These are phyloP conservation scores for Fusarium sp. DNA, from an alignment of 2,329 filamentous ascomycete species.

Conservation along the genomic window DNA sequence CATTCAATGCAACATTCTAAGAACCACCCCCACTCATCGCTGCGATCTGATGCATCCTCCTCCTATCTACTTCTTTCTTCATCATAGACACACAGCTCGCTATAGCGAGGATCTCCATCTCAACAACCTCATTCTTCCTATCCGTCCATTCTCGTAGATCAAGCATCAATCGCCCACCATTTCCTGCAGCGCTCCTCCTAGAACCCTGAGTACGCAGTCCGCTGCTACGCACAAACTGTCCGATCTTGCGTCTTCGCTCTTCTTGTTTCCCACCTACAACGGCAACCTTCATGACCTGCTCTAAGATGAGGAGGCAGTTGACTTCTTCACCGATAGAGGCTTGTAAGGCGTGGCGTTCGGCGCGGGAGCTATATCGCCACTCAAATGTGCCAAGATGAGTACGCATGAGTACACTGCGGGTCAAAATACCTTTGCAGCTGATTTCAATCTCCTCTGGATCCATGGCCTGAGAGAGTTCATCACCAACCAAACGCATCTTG, in stretches of 20 bases:
- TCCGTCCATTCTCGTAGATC: conserved; percentile 57
- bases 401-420: conserved; percentile 61
- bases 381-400: conserved; percentile 65
- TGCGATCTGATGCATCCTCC: conserved; percentile 65
- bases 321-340: conserved; percentile 46
- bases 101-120: conserved; percentile 66
- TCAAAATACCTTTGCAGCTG: conserved; percentile 57
- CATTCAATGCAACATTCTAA: not conserved
- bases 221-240: conserved; percentile 59
- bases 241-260: conserved; percentile 54
- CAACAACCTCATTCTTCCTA: conserved; percentile 51
- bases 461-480: not conserved
- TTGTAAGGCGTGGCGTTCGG: conserved; percentile 59
- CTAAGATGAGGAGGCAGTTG: conserved; percentile 65
- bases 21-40: conserved; percentile 51
- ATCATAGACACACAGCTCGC: conserved; percentile 72
- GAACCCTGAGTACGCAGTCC: conserved; percentile 58
- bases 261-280: conserved; percentile 48
- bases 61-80: conserved; percentile 74
- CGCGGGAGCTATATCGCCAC: conserved; percentile 67
- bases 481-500: conserved; percentile 53
- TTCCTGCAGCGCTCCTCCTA: conserved; percentile 58
- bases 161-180: conserved; percentile 63
- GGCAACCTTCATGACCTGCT: conserved; percentile 57
- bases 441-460: conserved; percentile 48